Evolutionary conservation across 805 yeast species (phyloP).

Genomic region (Lachancea fermentati): DNA sequence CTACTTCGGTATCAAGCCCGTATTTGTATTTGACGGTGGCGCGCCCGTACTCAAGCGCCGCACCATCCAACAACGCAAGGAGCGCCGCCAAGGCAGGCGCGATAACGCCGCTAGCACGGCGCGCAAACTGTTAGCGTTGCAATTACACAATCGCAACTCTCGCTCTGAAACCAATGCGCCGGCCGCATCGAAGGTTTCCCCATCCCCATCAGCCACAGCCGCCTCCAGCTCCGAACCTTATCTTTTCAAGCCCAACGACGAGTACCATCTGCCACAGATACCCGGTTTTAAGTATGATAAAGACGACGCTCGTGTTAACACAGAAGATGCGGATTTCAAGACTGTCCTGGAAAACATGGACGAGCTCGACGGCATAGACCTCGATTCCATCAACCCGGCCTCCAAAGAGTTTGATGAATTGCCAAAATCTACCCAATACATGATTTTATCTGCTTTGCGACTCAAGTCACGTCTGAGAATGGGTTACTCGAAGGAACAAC

Average conservation of each 20-base stretch:
- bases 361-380: constrained; percentile 62
- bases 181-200: no score
- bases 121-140: constrained; percentile 69
- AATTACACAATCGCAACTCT: constrained; percentile 47
- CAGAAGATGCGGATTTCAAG: constrained; percentile 59
- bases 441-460: constrained; percentile 76
- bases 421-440: constrained; percentile 85
- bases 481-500: constrained; percentile 91
- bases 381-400: constrained; percentile 74
- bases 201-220: no score
- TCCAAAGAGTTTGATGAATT: constrained; percentile 69
- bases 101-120: constrained; percentile 74
- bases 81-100: constrained; percentile 65
- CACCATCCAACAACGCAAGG: constrained; percentile 69
- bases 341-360: constrained; percentile 50
- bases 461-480: constrained; percentile 82
- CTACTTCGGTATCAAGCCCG: constrained; percentile 81
- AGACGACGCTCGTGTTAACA: constrained; percentile 66
- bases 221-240: constrained; percentile 31
- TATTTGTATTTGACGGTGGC: constrained; percentile 94
- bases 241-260: constrained; percentile 52
- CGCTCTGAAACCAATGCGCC: background rate
- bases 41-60: constrained; percentile 78
- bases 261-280: constrained; percentile 76
- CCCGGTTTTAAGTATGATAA: constrained; percentile 47